Conservation (phyloP, 768 basidiomycete species). For the Lactifluus echinatus region DNA sequence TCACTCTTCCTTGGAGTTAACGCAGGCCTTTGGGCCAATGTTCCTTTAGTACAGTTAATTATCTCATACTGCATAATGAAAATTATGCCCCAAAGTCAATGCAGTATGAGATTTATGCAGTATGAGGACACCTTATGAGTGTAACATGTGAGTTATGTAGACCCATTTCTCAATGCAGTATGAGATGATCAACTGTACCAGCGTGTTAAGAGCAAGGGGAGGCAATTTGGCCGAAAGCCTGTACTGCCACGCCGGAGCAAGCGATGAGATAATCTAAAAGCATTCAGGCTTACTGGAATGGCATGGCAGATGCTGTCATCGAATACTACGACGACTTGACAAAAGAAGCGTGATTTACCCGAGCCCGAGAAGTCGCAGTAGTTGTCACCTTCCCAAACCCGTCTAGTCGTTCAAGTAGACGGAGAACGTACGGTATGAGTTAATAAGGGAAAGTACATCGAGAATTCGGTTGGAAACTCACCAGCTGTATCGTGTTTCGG, state of each 20-base stretch:
- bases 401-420: background rate
- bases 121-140: too few relatives aligned
- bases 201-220: background rate
- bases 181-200: too few relatives aligned
- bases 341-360: constrained; percentile 22
- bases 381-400: background rate
- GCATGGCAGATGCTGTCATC: constrained; percentile 35
- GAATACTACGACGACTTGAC: constrained; percentile 28
- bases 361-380: background rate
- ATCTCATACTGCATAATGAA: too few relatives aligned
- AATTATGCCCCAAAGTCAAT: too few relatives aligned
- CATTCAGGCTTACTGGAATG: constrained; percentile 41
- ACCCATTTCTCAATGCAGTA: too few relatives aligned
- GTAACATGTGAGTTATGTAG: too few relatives aligned
- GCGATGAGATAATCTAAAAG: constrained; percentile 35
- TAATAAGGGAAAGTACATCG: background rate
- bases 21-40: background rate
- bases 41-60: too few relatives aligned
- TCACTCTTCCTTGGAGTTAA: background rate
- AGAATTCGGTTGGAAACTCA: background rate
- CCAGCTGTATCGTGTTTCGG: too few relatives aligned
- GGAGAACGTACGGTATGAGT: background rate
- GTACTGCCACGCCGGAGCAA: constrained; percentile 38
- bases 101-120: too few relatives aligned
- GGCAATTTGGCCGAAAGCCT: constrained; percentile 24